Percentiles rank a stretch among this genome's conserved stretches.
Evolutionary conservation across 345 rosid genomes (phyloP).

Genomic region (Nasturtium officinale): DNA sequence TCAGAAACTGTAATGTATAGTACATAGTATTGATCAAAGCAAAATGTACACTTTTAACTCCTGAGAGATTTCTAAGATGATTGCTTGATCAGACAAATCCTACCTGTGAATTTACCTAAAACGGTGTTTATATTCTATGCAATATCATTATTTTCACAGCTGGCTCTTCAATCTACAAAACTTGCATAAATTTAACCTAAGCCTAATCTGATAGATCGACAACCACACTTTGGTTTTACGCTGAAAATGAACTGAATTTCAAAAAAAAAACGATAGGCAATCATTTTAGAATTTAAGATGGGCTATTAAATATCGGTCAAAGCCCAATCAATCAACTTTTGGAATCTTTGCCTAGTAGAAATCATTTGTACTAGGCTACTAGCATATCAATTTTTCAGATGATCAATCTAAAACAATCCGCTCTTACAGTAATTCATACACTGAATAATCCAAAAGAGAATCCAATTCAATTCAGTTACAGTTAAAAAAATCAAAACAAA

Average conservation of each 20-base stretch:
- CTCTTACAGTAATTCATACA: not conserved
- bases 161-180: not conserved
- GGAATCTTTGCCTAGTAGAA: not conserved
- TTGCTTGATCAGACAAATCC: not conserved
- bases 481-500: no score
- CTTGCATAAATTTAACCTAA: not conserved
- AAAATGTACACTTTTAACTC: not conserved
- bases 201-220: not conserved
- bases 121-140: not conserved
- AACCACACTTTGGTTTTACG: not conserved
- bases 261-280: not conserved
- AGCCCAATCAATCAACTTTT: slow-evolving; percentile 9
- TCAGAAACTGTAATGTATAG: slow-evolving; percentile 39
- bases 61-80: slow-evolving; percentile 18
- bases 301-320: not conserved
- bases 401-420: not conserved
- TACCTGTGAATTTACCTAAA: not conserved
- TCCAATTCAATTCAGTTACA: slow-evolving; percentile 8
- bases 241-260: not conserved
- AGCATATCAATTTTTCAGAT: not conserved
- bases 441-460: slow-evolving; percentile 1
- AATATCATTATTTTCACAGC: not conserved
- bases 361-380: not conserved
- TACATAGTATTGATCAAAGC: slow-evolving; percentile 1
- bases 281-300: not conserved